These are phyloP conservation scores for Neurospora pannonica DNA, from an alignment of 495 filamentous ascomycete species.

Conservation along the genomic window DNA sequence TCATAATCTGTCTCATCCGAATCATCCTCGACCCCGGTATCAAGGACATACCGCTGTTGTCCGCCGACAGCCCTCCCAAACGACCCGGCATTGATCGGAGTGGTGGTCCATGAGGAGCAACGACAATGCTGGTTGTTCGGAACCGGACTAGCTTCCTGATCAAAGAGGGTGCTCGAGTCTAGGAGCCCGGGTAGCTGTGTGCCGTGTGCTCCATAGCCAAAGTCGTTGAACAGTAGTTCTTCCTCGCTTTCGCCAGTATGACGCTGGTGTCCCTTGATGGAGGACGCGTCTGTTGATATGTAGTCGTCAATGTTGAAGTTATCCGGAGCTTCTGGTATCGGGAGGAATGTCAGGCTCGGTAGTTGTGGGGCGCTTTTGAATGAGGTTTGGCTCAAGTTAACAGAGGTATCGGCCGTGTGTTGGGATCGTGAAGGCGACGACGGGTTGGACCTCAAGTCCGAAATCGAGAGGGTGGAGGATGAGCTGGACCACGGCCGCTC, in stretches of 20 bases:
- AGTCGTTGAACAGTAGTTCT: conserved; percentile 32
- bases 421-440: conserved; percentile 29
- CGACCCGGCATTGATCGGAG: not conserved
- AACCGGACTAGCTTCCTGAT: not conserved
- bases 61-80: conserved; percentile 8
- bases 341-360: not conserved
- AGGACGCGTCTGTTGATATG: conserved; percentile 29
- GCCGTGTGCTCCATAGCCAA: conserved; percentile 25
- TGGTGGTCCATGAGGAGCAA: not conserved
- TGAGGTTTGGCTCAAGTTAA: conserved; percentile 24
- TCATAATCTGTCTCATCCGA: not conserved
- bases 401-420: conserved; percentile 34
- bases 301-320: conserved; percentile 32
- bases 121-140: not conserved
- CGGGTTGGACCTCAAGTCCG: conserved; percentile 29
- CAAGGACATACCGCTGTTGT: conserved; percentile 7
- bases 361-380: not conserved
- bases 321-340: not conserved
- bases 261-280: conserved; percentile 16
- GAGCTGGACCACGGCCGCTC: conserved; percentile 30
- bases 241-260: conserved; percentile 30
- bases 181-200: conserved; percentile 28
- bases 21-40: conserved; percentile 7
- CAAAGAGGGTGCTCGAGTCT: conserved; percentile 7
- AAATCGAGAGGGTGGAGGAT: conserved; percentile 28